Evolutionary conservation across 2,329 filamentous ascomycete species (phyloP).

Genomic region (Calonectria leucothoes): DNA sequence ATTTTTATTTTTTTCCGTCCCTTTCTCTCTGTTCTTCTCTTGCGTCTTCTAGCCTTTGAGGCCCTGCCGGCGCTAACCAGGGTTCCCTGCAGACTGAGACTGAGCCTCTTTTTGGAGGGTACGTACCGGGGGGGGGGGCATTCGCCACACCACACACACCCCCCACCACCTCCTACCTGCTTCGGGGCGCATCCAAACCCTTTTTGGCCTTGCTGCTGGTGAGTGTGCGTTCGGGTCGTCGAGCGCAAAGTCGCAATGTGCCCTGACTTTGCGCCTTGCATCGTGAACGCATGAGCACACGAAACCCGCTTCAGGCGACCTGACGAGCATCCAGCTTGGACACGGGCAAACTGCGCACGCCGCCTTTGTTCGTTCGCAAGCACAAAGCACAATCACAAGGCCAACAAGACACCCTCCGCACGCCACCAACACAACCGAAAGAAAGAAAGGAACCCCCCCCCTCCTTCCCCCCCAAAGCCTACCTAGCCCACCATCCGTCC

Average conservation of each 20-base stretch:
- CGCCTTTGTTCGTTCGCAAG: neutral
- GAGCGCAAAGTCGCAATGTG: conserved; percentile 2
- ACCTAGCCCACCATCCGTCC: neutral
- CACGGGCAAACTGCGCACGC: neutral
- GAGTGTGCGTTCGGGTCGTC: neutral
- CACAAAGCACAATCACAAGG: neutral
- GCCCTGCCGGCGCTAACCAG: conserved; percentile 23
- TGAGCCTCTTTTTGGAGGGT: neutral
- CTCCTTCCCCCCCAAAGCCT: too few relatives aligned
- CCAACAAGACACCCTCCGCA: neutral
- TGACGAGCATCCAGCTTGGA: neutral
- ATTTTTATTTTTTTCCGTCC: neutral
- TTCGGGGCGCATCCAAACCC: neutral
- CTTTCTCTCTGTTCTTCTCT: too few relatives aligned
- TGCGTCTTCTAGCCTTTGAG: neutral
- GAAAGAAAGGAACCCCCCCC: too few relatives aligned
- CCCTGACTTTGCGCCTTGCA: conserved; percentile 4
- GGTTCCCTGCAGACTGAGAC: neutral
- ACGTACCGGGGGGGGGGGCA: neutral
- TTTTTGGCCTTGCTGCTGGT: too few relatives aligned
- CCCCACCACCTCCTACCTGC: conserved; percentile 7
- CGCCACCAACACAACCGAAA: neutral
- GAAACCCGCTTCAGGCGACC: neutral
- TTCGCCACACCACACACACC: conserved; percentile 5
- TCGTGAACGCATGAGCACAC: neutral